Evolutionary conservation across 1,284 basidiomycete genomes (phyloP).

Genomic region (Ustilago esculenta): DNA sequence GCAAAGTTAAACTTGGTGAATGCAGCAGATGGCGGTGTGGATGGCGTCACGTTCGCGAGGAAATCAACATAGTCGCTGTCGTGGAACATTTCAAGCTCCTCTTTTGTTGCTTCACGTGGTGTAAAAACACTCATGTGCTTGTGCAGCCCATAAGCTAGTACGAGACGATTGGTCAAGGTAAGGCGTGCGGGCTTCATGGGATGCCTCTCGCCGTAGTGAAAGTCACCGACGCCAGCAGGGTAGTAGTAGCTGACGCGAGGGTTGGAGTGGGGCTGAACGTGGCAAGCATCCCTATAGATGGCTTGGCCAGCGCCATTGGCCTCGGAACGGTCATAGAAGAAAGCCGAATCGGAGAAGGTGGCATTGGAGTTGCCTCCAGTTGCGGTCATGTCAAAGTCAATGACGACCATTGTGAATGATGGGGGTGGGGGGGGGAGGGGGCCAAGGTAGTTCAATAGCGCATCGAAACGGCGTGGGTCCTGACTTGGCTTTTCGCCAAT

Average conservation of each 20-base stretch:
- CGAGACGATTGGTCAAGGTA: constrained; percentile 92
- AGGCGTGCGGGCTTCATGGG: constrained; percentile 98
- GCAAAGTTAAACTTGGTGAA: constrained; percentile 67
- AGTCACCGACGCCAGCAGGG: constrained; percentile 90
- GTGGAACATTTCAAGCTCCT: constrained; percentile 90
- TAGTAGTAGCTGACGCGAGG: constrained; percentile 93
- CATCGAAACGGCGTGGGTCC: neutral
- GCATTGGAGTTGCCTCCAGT: constrained; percentile 36
- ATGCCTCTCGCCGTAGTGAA: constrained; percentile 83
- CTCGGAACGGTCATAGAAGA: constrained; percentile 60
- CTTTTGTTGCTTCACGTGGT: constrained; percentile 85
- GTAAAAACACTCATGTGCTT: constrained; percentile 94
- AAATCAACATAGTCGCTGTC: constrained; percentile 94
- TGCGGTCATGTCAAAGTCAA: constrained; percentile 57
- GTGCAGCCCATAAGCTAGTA: constrained; percentile 94
- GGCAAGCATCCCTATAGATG: constrained; percentile 42
- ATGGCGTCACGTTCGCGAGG: constrained; percentile 73
- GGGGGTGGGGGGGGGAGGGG: neutral
- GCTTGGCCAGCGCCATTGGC: constrained; percentile 46
- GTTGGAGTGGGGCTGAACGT: constrained; percentile 61
- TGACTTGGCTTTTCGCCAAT: neutral
- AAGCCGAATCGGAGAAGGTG: constrained; percentile 62
- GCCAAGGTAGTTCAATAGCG: neutral
- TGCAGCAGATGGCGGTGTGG: constrained; percentile 56
- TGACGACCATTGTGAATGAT: constrained; percentile 51